These are phyloP conservation scores for Pseudogymnoascus destructans DNA, from an alignment of 2,329 filamentous ascomycete genomes.

Conservation along the genomic window DNA sequence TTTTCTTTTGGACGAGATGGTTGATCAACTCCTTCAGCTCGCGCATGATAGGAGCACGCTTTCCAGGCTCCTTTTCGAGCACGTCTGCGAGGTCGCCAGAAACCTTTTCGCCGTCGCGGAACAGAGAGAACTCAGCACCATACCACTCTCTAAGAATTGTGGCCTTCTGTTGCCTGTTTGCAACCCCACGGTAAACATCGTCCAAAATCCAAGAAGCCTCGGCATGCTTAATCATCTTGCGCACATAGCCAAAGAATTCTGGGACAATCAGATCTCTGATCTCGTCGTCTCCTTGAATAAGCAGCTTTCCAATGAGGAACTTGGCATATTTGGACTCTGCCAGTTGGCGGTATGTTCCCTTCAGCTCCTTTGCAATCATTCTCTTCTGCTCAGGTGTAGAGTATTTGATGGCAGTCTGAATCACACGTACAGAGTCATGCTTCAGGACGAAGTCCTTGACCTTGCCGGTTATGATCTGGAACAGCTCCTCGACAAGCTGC, in stretches of 20 bases:
- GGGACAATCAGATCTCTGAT: conserved; percentile 80
- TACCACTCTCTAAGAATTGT: conserved; percentile 89
- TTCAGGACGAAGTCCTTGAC: conserved; percentile 97
- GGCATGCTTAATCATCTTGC: conserved; percentile 85
- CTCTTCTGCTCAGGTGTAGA: conserved; percentile 72
- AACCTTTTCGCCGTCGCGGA: conserved; percentile 42
- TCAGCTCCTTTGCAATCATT: conserved; percentile 74
- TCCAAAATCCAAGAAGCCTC: conserved; percentile 97
- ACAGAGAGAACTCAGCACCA: conserved; percentile 79
- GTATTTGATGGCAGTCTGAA: conserved; percentile 96
- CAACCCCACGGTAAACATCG: conserved; percentile 84
- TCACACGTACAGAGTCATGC: conserved; percentile 91
- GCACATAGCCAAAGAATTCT: conserved; percentile 90
- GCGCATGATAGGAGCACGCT: conserved; percentile 75
- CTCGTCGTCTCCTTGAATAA: conserved; percentile 81
- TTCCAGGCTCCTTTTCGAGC: conserved; percentile 65
- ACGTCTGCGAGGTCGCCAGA: conserved; percentile 58
- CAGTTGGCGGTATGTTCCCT: conserved; percentile 69
- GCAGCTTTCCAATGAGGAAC: conserved; percentile 88
- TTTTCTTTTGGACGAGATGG: conserved; percentile 85
- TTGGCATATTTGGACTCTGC: conserved; percentile 96
- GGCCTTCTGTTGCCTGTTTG: conserved; percentile 75
- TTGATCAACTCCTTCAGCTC: conserved; percentile 80
- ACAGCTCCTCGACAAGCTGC: conserved; percentile 77
- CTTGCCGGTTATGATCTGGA: conserved; percentile 77